These are phyloP conservation scores for Thozetella sp. DNA, from an alignment of 495 filamentous ascomycete species.

Conservation along the genomic window DNA sequence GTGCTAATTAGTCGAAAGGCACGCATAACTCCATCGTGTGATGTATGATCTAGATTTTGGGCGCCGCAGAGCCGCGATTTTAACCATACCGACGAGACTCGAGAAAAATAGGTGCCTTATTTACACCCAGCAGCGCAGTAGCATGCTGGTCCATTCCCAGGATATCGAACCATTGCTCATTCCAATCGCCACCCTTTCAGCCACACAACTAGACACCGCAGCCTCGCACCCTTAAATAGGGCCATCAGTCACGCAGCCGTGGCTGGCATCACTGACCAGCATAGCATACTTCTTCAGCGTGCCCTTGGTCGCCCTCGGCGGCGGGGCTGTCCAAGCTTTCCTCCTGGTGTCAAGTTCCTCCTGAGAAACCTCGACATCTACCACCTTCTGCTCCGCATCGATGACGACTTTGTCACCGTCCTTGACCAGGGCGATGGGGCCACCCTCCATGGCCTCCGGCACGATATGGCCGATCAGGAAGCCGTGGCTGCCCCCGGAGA, in stretches of 20 bases:
- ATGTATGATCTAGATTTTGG: too few species aligned
- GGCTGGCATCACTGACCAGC: conserved; percentile 73
- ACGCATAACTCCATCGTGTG: too few species aligned
- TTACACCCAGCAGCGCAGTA: not conserved
- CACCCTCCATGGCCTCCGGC: conserved; percentile 70
- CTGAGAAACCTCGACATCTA: conserved; percentile 61
- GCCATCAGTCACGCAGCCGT: conserved; percentile 78
- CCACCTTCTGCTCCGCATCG: conserved; percentile 65
- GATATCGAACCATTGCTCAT: conserved; percentile 1
- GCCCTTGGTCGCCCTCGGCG: conserved; percentile 68
- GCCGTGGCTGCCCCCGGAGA: conserved; percentile 77
- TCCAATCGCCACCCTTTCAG: conserved; percentile 4
- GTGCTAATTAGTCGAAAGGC: too few species aligned
- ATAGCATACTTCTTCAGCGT: conserved; percentile 78
- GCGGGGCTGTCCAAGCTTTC: conserved; percentile 66
- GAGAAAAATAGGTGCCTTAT: not conserved
- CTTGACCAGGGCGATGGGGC: conserved; percentile 66
- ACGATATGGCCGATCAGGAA: conserved; percentile 80
- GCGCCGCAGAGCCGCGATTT: too few species aligned
- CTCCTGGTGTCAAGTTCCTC: conserved; percentile 67
- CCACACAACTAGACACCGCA: not conserved
- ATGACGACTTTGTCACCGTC: conserved; percentile 74
- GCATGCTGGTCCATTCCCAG: not conserved
- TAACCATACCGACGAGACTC: too few species aligned
- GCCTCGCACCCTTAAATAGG: conserved; percentile 1